Conservation (phyloP, 257 asterid species). For the Solanum ossicruentum region DNA sequence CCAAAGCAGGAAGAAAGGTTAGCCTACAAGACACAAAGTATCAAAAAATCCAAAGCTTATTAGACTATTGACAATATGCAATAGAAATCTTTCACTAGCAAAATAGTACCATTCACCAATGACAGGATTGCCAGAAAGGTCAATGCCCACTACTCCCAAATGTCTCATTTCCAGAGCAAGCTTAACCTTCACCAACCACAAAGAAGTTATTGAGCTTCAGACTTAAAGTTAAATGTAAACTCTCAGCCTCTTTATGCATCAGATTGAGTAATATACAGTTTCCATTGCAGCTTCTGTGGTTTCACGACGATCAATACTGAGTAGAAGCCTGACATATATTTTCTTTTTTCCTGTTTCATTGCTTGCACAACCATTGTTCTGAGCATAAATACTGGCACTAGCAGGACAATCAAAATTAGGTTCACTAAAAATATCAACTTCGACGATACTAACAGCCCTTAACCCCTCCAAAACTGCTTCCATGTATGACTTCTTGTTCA, state of each 20-base stretch:
- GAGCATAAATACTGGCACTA: constrained; percentile 4
- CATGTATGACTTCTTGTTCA: constrained; percentile 83
- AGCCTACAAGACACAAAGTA: constrained; percentile 29
- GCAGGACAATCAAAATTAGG: constrained; percentile 14
- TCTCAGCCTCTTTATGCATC: background rate
- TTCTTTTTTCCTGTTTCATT: constrained; percentile 33
- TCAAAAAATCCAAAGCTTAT: background rate
- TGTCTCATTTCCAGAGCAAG: constrained; percentile 70
- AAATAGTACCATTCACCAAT: constrained; percentile 74
- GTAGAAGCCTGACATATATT: constrained; percentile 75
- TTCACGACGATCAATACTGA: constrained; percentile 90
- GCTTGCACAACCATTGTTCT: background rate
- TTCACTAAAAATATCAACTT: constrained; percentile 35
- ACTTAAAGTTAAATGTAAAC: background rate
- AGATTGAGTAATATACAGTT: constrained; percentile 45
- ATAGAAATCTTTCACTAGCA: background rate
- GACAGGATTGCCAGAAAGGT: constrained; percentile 85
- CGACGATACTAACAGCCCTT: constrained; percentile 42
- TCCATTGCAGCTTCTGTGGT: constrained; percentile 85
- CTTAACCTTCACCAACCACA: constrained; percentile 42
- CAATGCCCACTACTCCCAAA: constrained; percentile 78
- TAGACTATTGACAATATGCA: background rate
- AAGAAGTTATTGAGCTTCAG: background rate
- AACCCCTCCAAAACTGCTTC: constrained; percentile 79
- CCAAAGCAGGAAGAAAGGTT: constrained; percentile 74